Conservation (phyloP, 176 grass and related monocot genomes). For the Bromus sterilis region DNA sequence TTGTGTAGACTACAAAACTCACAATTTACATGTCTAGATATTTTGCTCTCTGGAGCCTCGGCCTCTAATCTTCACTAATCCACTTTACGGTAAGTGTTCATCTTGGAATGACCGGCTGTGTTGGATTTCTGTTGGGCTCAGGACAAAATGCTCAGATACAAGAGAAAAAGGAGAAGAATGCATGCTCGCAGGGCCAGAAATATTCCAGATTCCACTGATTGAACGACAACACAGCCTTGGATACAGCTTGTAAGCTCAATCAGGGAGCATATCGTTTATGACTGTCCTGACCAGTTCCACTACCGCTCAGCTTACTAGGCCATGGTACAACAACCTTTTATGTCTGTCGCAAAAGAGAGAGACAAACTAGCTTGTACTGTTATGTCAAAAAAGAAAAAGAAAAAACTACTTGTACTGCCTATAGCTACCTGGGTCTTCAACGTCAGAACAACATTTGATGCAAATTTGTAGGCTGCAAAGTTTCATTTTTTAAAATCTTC, state of each 20-base stretch:
- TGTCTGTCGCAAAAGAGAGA: not conserved
- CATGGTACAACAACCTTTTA: constrained; percentile 13
- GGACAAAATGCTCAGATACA: constrained; percentile 12
- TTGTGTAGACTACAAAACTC: too few relatives aligned
- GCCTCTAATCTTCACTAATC: not conserved
- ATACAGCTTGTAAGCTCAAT: constrained; percentile 29
- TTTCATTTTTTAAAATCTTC: too few relatives aligned
- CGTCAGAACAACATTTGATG: too few relatives aligned
- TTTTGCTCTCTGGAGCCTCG: too few relatives aligned
- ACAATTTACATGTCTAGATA: too few relatives aligned
- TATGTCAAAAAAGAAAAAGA: too few relatives aligned
- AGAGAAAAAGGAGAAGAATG: not conserved
- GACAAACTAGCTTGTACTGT: constrained; percentile 19
- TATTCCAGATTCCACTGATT: constrained; percentile 22
- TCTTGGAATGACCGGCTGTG: not conserved
- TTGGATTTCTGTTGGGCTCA: not conserved
- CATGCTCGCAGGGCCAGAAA: not conserved
- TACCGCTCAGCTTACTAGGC: not conserved
- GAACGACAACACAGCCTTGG: constrained; percentile 23
- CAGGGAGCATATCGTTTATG: constrained; percentile 24
- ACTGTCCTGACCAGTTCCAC: constrained; percentile 6
- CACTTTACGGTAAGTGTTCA: not conserved
- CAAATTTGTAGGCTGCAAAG: too few relatives aligned
- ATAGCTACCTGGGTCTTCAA: not conserved
- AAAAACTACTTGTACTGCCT: too few relatives aligned